These are phyloP conservation scores for Botryotinia narcissicola DNA, from an alignment of 2,329 filamentous ascomycete genomes.

Conservation along the genomic window DNA sequence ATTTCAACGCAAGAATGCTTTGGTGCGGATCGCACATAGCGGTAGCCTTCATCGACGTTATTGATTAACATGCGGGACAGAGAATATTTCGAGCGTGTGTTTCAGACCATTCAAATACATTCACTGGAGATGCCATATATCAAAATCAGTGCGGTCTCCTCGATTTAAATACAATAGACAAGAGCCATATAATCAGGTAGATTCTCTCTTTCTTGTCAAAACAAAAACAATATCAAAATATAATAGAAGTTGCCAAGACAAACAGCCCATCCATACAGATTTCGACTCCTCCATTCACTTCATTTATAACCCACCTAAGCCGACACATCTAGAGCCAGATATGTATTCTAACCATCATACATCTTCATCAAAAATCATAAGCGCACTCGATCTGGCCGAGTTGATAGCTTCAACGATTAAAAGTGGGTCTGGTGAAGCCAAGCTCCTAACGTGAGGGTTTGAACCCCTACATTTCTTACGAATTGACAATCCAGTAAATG, in stretches of 20 bases:
- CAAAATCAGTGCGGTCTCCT: not conserved
- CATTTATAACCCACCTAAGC: not conserved
- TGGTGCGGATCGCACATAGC: not conserved
- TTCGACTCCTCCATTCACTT: not conserved
- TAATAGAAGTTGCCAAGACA: not conserved
- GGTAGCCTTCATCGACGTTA: not conserved
- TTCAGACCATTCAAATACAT: not conserved
- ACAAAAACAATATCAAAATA: not conserved
- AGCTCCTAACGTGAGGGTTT: not conserved
- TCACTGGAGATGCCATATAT: not conserved
- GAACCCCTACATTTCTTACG: not conserved
- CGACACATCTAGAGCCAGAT: not conserved
- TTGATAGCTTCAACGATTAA: not conserved
- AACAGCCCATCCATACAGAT: not conserved
- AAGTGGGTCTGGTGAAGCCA: not conserved
- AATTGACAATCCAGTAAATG: not conserved
- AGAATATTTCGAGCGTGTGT: not conserved
- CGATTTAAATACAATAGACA: not conserved
- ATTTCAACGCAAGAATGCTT: not conserved
- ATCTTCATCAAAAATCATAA: not conserved
- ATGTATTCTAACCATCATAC: not conserved
- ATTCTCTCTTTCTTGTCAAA: not conserved
- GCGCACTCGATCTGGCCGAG: not conserved
- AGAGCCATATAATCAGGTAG: not conserved
- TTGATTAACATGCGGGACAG: not conserved